Conservation (phyloP, 2,329 filamentous ascomycete species). For the Pyrenochaeta sp. region DNA sequence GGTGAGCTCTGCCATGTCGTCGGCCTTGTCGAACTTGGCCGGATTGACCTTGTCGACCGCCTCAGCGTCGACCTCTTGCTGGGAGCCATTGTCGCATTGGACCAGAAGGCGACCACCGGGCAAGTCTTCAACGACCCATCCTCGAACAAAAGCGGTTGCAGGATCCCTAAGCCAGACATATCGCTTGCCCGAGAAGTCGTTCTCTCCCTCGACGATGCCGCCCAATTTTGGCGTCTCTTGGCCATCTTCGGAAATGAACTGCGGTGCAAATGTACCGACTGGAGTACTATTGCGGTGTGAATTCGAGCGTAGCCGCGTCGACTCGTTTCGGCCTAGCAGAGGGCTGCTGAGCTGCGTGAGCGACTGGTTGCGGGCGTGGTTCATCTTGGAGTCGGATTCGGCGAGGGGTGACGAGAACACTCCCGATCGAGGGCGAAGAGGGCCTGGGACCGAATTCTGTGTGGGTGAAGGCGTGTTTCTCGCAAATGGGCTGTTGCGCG, state of each 20-base stretch:
- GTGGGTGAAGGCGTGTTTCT: conserved; percentile 72
- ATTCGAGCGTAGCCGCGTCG: conserved; percentile 58
- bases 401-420: conserved; percentile 69
- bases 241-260: conserved; percentile 88
- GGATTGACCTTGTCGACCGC: conserved; percentile 98
- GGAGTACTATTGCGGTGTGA: conserved; percentile 71
- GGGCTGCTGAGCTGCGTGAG: conserved; percentile 57
- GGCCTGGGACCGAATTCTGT: conserved; percentile 50
- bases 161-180: conserved; percentile 97
- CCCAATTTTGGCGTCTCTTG: conserved; percentile 64
- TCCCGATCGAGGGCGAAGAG: conserved; percentile 75
- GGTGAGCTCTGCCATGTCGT: conserved; percentile 98
- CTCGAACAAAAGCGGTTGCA: conserved; percentile 86
- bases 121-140: conserved; percentile 87
- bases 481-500: conserved; percentile 79
- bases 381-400: conserved; percentile 51
- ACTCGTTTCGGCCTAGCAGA: conserved; percentile 44
- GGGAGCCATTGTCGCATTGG: conserved; percentile 94
- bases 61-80: conserved; percentile 85
- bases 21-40: conserved; percentile 98
- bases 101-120: conserved; percentile 75
- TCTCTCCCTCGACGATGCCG: conserved; percentile 87
- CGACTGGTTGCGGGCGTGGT: conserved; percentile 75
- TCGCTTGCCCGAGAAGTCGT: conserved; percentile 97
- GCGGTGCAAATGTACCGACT: conserved; percentile 89